phyloP scores from a whole-genome alignment of 2,329 filamentous ascomycete genomes.

The Aspergillus sp. region DNA sequence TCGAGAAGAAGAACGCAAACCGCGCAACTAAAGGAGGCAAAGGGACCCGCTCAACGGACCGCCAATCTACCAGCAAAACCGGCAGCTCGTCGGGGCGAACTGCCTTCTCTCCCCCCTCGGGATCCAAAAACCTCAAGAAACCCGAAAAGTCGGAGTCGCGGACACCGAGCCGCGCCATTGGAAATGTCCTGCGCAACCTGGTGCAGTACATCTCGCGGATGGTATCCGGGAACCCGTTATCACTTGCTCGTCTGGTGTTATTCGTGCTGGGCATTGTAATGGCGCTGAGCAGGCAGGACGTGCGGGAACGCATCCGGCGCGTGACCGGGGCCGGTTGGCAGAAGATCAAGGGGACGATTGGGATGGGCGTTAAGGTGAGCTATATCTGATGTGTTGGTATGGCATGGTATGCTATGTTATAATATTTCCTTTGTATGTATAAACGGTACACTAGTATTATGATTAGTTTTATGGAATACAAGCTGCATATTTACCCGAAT shows the following conservation, averaged over 20 bases:
- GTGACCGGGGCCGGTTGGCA: conserved; percentile 66
- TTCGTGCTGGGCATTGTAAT: conserved; percentile 74
- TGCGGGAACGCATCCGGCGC: conserved; percentile 66
- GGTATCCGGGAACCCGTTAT: conserved; percentile 50
- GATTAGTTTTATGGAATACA: not conserved
- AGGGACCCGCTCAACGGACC: conserved; percentile 22
- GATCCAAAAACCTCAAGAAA: conserved; percentile 35
- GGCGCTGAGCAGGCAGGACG: conserved; percentile 65
- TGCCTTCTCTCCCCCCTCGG: conserved; percentile 23
- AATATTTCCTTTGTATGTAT: conserved; percentile 6
- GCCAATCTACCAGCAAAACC: conserved; percentile 14
- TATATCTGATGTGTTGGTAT: conserved; percentile 61
- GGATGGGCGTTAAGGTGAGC: conserved; percentile 96
- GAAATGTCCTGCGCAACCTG: conserved; percentile 43
- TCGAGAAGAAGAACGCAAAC: conserved; percentile 50
- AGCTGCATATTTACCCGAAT: not conserved
- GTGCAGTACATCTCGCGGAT: conserved; percentile 46
- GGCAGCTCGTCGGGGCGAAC: conserved; percentile 23
- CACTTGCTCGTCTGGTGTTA: conserved; percentile 57
- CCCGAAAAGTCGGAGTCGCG: conserved; percentile 26
- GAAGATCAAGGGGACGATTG: conserved; percentile 75
- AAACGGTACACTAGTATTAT: conserved; percentile 6
- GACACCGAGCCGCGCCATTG: conserved; percentile 33
- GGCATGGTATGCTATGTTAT: not conserved
- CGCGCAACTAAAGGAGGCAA: conserved; percentile 21